Conservation (phyloP, 202 grass and related monocot species). For the Bolboschoenoplectus hybrid region DNA sequence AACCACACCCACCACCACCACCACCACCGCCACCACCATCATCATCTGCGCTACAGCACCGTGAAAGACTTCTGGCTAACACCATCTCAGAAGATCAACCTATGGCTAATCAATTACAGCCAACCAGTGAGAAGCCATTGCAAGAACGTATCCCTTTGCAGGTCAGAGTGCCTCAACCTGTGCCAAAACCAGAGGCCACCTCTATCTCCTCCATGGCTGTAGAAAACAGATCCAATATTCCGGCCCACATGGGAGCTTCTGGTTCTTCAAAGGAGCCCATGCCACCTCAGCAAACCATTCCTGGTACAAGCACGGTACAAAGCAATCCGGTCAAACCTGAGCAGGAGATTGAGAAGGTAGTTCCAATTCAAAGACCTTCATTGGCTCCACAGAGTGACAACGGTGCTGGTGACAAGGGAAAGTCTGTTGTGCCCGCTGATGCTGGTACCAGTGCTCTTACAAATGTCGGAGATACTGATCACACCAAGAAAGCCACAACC, state of each 20-base stretch:
- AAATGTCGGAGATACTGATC: conserved; percentile 48
- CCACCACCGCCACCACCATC: conserved; percentile 30
- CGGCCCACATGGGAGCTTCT: conserved; percentile 38
- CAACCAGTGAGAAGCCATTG: conserved; percentile 45
- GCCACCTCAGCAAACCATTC: conserved; percentile 60
- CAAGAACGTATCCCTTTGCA: conserved; percentile 44
- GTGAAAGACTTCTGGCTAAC: conserved; percentile 10
- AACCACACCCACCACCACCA: conserved; percentile 26
- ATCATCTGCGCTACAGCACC: conserved; percentile 6
- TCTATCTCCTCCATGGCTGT: conserved; percentile 62
- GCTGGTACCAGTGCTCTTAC: conserved; percentile 37
- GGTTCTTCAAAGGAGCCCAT: conserved; percentile 39
- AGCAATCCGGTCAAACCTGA: conserved; percentile 78
- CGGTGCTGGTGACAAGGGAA: conserved; percentile 63
- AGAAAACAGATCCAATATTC: conserved; percentile 36
- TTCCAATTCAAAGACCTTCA: conserved; percentile 66
- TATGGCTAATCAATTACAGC: conserved; percentile 22
- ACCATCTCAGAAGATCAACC: conserved; percentile 11
- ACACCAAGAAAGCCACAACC: conserved; percentile 56
- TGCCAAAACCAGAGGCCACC: conserved; percentile 71
- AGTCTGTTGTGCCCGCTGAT: conserved; percentile 66
- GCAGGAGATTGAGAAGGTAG: conserved; percentile 71
- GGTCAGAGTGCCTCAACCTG: conserved; percentile 46
- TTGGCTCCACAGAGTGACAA: conserved; percentile 49
- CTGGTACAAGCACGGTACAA: conserved; percentile 55